These are phyloP conservation scores for Echeveria elegans DNA, from an alignment of 164 flowering plant genomes.

Conservation along the genomic window DNA sequence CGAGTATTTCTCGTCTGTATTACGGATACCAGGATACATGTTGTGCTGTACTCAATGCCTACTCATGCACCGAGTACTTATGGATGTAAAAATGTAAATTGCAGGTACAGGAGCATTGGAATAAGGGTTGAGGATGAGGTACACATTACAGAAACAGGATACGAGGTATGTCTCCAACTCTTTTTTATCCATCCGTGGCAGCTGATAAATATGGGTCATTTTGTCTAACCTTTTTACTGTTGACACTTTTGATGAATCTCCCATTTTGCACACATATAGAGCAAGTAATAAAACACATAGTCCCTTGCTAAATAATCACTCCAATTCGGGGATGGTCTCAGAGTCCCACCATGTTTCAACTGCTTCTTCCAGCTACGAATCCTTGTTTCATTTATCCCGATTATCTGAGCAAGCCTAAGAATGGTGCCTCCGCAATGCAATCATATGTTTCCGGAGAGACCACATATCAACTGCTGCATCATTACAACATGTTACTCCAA, in stretches of 20 bases:
- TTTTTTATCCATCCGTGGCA: background rate
- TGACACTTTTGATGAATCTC: slow-evolving; percentile 12
- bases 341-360: background rate
- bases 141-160: slow-evolving; percentile 80
- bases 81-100: background rate
- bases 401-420: too few relatives aligned
- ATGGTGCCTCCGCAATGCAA: too few relatives aligned
- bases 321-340: slow-evolving; percentile 11
- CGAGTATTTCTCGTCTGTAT: too few relatives aligned
- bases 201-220: background rate
- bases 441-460: background rate
- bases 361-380: background rate
- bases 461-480: too few relatives aligned
- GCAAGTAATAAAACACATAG: slow-evolving; percentile 79
- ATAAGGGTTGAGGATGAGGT: slow-evolving; percentile 95
- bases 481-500: too few relatives aligned
- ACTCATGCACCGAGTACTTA: background rate
- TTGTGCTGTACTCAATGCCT: too few relatives aligned
- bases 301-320: slow-evolving; percentile 58
- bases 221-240: background rate
- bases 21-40: too few relatives aligned
- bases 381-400: background rate
- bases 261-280: slow-evolving; percentile 93
- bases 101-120: slow-evolving; percentile 80
- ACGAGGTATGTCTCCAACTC: slow-evolving; percentile 43